Base-by-base conservation (phyloP, 441 rosid species). In the Cnidoscolus chayamansa region DNA sequence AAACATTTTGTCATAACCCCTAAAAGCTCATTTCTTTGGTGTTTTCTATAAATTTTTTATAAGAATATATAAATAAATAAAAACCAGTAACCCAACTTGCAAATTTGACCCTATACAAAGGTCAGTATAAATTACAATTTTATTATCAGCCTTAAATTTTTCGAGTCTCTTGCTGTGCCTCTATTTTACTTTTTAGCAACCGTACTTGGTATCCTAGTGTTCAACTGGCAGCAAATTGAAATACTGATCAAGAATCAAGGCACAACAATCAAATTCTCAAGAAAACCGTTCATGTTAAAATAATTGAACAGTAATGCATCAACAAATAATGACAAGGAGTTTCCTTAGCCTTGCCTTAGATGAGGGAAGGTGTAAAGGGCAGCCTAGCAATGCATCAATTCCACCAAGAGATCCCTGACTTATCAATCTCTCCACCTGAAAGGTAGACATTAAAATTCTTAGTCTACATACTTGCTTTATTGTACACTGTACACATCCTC, bases 401-500 rank as follows among this genome's bases (percentile, higher is more conserved):
- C 97, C 97, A 16, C 88, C 88, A 74, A 93, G 95, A 74, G 96
- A 93, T 75, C 91, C 97, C 77, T 84, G 87, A 85, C 88, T 90
- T 51, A 93, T 83, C 84, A 85, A 77, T 76, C 85, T 86, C 83
- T 93, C 98, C 75, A 90, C 83, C 98, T 93, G 83, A 72, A 65
- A 71, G 72, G 70, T 65, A 51, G 40, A 54, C 25, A 20, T 4
- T 19, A 16, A 30, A 72, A 49, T 68, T 47, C 30, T 81, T 31
- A 50, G 49, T 53, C 17, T 3, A 31, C 63, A 63, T 25, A 51
- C 72, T 59, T 64, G 69, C 70, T 68, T 68, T 77, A 70, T 48
- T 62, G 54, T 60, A 73, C 54, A 13, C 50, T 62, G 54, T 60
- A 73, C 54, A 13, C 50, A 72, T 37, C 69, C 64, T 75, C 75